Evolutionary conservation across 1,284 basidiomycete species (phyloP).

Genomic region (Boletellus deceptivus): DNA sequence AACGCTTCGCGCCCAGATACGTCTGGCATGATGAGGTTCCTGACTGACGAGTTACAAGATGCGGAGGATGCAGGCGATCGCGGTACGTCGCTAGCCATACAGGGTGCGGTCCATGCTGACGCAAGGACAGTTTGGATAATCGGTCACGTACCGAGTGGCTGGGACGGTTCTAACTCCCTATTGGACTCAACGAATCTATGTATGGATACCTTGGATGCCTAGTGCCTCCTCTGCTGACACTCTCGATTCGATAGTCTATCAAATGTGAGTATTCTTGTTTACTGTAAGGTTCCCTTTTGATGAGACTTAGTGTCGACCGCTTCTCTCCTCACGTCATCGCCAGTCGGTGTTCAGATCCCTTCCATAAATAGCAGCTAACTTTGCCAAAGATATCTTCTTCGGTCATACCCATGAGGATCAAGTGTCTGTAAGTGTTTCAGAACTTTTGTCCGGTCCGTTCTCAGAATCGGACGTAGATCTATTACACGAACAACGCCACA

Average conservation of each 20-base stretch:
- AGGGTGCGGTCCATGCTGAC: slow-evolving; percentile 11
- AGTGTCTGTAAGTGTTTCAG: slow-evolving; percentile 49
- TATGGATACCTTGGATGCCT: slow-evolving; percentile 38
- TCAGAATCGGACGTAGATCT: slow-evolving; percentile 48
- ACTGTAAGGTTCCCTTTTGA: background rate
- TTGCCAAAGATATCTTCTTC: slow-evolving; percentile 62
- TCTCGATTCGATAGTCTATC: slow-evolving; percentile 52
- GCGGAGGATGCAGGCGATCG: slow-evolving; percentile 71
- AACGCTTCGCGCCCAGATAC: slow-evolving; percentile 69
- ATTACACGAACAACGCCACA: slow-evolving; percentile 74
- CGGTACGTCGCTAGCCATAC: slow-evolving; percentile 39
- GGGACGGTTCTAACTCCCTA: slow-evolving; percentile 69
- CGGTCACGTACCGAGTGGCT: slow-evolving; percentile 75
- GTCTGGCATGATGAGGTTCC: slow-evolving; percentile 73
- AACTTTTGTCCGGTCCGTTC: background rate
- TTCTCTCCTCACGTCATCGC: slow-evolving; percentile 80
- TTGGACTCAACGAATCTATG: slow-evolving; percentile 64
- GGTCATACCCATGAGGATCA: slow-evolving; percentile 85
- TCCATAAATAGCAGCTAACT: slow-evolving; percentile 4
- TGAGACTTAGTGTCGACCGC: slow-evolving; percentile 62
- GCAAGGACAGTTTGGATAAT: slow-evolving; percentile 66
- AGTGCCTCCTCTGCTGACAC: slow-evolving; percentile 1
- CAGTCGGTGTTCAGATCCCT: slow-evolving; percentile 42
- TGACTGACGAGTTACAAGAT: slow-evolving; percentile 79
- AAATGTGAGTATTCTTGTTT: slow-evolving; percentile 49